These are phyloP conservation scores for Nepenthes alata DNA, from an alignment of 179 eudicot genomes.

Conservation along the genomic window DNA sequence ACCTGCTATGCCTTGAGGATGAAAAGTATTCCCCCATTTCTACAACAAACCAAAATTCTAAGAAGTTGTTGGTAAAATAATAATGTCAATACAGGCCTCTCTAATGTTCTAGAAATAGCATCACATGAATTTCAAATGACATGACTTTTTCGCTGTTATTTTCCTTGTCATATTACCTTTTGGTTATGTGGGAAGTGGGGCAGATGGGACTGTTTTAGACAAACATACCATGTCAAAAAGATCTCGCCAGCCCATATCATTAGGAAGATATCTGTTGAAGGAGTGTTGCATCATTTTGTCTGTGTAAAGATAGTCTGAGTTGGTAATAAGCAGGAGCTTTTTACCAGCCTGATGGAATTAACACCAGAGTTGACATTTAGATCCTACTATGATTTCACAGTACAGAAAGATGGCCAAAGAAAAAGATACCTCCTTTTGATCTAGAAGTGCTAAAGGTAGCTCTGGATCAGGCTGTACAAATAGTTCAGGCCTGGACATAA, in stretches of 20 bases:
- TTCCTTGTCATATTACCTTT: too few species aligned
- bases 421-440: constrained; percentile 69
- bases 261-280: constrained; percentile 84
- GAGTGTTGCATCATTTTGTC: constrained; percentile 96
- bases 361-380: constrained; percentile 9
- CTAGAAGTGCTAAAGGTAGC: constrained; percentile 83
- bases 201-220: neutral
- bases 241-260: constrained; percentile 89
- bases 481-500: constrained; percentile 92
- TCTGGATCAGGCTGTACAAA: constrained; percentile 96
- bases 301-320: constrained; percentile 80
- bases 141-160: too few species aligned
- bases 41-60: neutral
- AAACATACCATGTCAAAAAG: constrained; percentile 78
- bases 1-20: neutral
- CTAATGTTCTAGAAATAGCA: too few species aligned
- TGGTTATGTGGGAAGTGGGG: neutral
- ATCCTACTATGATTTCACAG: constrained; percentile 4
- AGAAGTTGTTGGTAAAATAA: too few species aligned
- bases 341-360: constrained; percentile 69
- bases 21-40: neutral
- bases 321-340: constrained; percentile 79
- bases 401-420: neutral
- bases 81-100: too few species aligned
- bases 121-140: too few species aligned